Conservation (phyloP, 108 stramenopile genomes). For the Fragilaria crotonensis region DNA sequence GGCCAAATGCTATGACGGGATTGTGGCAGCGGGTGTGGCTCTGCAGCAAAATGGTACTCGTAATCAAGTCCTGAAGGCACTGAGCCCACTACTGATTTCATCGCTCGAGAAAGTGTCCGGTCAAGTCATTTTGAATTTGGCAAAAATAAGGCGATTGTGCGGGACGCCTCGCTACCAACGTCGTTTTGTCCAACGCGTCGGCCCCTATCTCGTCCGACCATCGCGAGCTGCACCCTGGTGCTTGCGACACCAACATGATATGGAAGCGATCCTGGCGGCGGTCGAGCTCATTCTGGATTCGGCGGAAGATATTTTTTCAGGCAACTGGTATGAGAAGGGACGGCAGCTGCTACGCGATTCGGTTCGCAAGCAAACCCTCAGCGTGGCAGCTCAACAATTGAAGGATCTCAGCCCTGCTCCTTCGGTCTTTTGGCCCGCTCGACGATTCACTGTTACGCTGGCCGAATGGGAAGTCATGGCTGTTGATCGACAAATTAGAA, state of each 20-base stretch:
- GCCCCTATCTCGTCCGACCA: conserved; percentile 72
- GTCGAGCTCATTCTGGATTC: conserved; percentile 77
- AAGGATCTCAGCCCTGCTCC: conserved; percentile 36
- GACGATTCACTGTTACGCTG: conserved; percentile 13
- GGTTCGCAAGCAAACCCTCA: conserved; percentile 53
- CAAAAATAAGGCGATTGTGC: conserved; percentile 58
- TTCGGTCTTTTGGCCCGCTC: conserved; percentile 16
- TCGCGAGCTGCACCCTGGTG: conserved; percentile 75
- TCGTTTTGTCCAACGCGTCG: conserved; percentile 81
- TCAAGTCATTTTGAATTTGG: conserved; percentile 52
- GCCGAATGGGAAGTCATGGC: conserved; percentile 81
- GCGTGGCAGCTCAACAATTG: conserved; percentile 54
- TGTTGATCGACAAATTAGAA: conserved; percentile 55
- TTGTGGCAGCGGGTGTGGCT: conserved; percentile 74
- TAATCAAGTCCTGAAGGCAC: conserved; percentile 54
- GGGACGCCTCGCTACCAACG: conserved; percentile 76
- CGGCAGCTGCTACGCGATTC: conserved; percentile 59
- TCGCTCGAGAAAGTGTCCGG: conserved; percentile 75
- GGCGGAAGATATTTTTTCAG: conserved; percentile 56
- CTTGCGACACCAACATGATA: conserved; percentile 81
- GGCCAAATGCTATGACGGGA: conserved; percentile 83
- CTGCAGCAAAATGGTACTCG: conserved; percentile 25
- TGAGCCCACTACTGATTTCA: conserved; percentile 73
- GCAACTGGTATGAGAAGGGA: conserved; percentile 72
- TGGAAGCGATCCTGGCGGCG: conserved; percentile 78